phyloP scores from a whole-genome alignment of 1,139 yeast species.

The Hyphopichia pseudoburtonii region DNA sequence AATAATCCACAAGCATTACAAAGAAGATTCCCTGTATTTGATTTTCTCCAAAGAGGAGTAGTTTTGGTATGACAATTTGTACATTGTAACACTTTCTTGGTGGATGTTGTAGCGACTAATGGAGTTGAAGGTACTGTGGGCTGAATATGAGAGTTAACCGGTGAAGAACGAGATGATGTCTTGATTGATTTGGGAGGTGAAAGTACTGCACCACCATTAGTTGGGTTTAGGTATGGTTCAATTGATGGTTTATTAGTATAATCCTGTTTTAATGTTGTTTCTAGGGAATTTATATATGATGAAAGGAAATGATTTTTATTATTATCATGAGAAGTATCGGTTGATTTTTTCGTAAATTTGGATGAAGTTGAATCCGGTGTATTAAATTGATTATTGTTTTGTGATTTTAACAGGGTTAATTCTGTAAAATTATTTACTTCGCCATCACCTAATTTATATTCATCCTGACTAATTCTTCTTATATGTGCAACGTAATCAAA shows the following conservation, averaged over 20 bases:
- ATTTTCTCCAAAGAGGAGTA: constrained; percentile 49
- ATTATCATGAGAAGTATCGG: neutral
- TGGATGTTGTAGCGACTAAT: neutral
- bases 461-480: constrained; percentile 43
- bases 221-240: constrained; percentile 6
- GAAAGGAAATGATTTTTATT: constrained; percentile 31
- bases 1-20: constrained; percentile 52
- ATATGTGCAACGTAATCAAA: constrained; percentile 52
- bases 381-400: constrained; percentile 6
- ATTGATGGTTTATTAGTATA: constrained; percentile 14
- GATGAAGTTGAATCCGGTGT: constrained; percentile 11
- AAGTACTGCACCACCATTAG: constrained; percentile 2
- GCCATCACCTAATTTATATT: constrained; percentile 17
- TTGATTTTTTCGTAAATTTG: constrained; percentile 4
- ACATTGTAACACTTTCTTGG: constrained; percentile 36
- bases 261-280: constrained; percentile 34
- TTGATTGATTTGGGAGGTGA: constrained; percentile 19
- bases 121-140: too few relatives aligned
- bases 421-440: neutral
- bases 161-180: constrained; percentile 4
- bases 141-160: constrained; percentile 1
- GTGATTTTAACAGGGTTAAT: too few relatives aligned
- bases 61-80: constrained; percentile 47
- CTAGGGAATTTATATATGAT: constrained; percentile 41
- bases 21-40: constrained; percentile 43